Percentiles rank a stretch among this genome's conserved stretches.
phyloP scores from a whole-genome alignment of 768 basidiomycete genomes.

The Crepidotus variabilis region DNA sequence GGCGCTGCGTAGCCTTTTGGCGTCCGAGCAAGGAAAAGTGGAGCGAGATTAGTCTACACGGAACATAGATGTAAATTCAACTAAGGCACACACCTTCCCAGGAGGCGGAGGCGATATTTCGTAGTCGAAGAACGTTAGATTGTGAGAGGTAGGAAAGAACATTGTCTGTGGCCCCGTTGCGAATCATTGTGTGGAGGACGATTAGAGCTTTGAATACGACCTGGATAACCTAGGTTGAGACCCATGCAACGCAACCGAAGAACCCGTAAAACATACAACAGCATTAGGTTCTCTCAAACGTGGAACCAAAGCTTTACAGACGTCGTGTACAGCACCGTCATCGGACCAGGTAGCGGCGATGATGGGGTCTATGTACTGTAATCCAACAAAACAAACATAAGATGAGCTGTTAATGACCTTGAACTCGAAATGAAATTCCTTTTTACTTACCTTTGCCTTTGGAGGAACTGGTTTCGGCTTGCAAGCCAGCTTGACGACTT shows the following conservation, averaged over 20 bases:
- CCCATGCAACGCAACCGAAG: neutral
- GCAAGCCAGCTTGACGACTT: constrained; percentile 94
- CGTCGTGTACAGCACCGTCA: constrained; percentile 90
- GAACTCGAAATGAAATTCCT: neutral
- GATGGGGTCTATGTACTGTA: constrained; percentile 92
- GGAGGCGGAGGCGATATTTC: constrained; percentile 73
- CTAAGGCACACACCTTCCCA: constrained; percentile 73
- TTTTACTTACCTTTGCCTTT: constrained; percentile 75
- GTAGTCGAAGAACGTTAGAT: constrained; percentile 75
- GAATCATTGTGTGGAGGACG: constrained; percentile 93
- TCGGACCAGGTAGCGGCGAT: constrained; percentile 96
- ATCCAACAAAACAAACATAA: constrained; percentile 4
- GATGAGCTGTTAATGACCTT: constrained; percentile 4
- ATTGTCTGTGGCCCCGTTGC: constrained; percentile 94
- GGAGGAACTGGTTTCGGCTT: constrained; percentile 96
- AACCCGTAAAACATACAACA: constrained; percentile 51
- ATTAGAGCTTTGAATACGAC: constrained; percentile 98
- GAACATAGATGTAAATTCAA: neutral
- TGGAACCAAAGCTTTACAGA: constrained; percentile 83
- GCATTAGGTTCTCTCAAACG: constrained; percentile 90
- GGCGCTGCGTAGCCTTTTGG: constrained; percentile 76
- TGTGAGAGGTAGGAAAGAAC: constrained; percentile 80
- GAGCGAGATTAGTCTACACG: neutral
- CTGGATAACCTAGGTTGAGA: constrained; percentile 33
- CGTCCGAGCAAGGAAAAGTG: neutral